These are phyloP conservation scores for Pseudopithomyces maydicus DNA, from an alignment of 2,329 filamentous ascomycete genomes.

Conservation along the genomic window DNA sequence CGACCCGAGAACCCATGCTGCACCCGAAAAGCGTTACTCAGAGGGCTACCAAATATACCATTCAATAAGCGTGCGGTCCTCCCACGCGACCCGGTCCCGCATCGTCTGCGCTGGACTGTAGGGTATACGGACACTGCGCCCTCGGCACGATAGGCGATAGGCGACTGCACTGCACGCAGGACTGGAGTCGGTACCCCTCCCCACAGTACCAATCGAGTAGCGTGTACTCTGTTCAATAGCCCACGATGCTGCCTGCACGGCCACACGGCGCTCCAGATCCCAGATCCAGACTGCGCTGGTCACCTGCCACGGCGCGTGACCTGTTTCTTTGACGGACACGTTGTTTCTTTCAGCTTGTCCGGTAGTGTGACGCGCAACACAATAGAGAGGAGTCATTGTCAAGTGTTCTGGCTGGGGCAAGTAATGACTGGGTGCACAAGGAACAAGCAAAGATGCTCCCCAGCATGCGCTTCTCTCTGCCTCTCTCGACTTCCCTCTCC, in stretches of 20 bases:
- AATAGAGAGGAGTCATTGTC: neutral
- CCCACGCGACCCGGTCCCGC: conserved; percentile 1
- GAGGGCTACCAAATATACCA: conserved; percentile 8
- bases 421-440: conserved; percentile 1
- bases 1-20: conserved; percentile 1
- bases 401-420: neutral
- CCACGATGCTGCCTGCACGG: neutral
- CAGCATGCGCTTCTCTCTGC: neutral
- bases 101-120: neutral
- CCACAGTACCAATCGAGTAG: neutral
- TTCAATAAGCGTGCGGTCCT: neutral
- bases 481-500: neutral
- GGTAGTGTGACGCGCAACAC: conserved; percentile 10
- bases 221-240: neutral
- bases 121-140: neutral
- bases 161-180: neutral
- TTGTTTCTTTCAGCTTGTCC: conserved; percentile 7
- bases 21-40: neutral
- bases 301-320: conserved; percentile 15
- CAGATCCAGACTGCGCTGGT: conserved; percentile 1
- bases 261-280: conserved; percentile 1
- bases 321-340: conserved; percentile 5
- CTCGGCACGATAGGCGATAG: conserved; percentile 4
- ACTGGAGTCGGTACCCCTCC: neutral
- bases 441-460: neutral